Conservation (phyloP, 2,329 filamentous ascomycete species). For the Xylaria sp. region DNA sequence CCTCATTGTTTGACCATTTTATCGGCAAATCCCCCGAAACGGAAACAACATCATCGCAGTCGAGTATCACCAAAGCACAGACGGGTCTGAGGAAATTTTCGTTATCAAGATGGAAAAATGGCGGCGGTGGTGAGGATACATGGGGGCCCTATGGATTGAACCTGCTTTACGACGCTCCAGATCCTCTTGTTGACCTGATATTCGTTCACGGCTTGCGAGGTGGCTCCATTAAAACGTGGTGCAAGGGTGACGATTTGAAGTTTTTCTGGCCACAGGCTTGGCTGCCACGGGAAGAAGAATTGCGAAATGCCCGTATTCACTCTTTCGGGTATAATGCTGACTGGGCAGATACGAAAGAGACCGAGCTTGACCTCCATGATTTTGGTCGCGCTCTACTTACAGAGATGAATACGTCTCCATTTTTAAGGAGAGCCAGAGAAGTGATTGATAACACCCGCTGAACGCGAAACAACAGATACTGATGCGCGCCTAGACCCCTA, state of each 20-base stretch:
- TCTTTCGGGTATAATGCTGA: not conserved
- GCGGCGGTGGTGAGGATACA: not conserved
- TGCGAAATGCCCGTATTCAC: conserved; percentile 1
- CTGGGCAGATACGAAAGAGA: not conserved
- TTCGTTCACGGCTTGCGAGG: conserved; percentile 2
- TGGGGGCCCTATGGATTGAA: not conserved
- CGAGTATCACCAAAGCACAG: not conserved
- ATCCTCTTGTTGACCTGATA: not conserved
- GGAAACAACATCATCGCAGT: not conserved
- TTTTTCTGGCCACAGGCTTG: conserved; percentile 3
- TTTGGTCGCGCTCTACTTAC: not conserved
- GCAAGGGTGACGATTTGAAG: conserved; percentile 5
- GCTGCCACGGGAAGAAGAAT: not conserved
- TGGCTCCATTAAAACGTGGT: conserved; percentile 4
- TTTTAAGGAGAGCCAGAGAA: conserved; percentile 1
- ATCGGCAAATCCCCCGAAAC: not conserved
- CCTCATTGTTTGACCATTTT: not conserved
- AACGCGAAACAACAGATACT: not conserved
- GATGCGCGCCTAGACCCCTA: conserved; percentile 1
- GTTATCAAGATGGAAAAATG: not conserved
- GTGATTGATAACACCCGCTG: not conserved
- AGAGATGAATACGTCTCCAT: conserved; percentile 2
- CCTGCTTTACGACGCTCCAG: not conserved
- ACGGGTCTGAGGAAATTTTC: not conserved
- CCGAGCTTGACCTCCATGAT: not conserved